Conservation (phyloP, 805 yeast species). For the Zygoascus flipseniorum region DNA sequence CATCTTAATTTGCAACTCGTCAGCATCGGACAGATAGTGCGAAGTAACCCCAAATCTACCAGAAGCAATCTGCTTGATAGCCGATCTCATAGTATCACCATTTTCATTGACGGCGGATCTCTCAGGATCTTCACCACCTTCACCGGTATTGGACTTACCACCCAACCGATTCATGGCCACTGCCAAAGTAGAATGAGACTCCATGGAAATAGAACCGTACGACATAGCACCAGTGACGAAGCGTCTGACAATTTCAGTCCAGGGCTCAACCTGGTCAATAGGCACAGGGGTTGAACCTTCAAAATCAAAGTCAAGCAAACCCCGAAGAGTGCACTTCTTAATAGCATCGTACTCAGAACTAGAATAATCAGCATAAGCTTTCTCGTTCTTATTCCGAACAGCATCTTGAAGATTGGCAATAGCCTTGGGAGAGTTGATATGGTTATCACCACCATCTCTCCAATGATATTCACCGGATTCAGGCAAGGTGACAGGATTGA, state of each 20-base stretch:
- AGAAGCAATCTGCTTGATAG: constrained; percentile 95
- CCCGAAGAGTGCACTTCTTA: constrained; percentile 87
- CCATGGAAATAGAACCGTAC: constrained; percentile 97
- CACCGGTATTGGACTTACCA: constrained; percentile 97
- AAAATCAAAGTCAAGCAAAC: constrained; percentile 84
- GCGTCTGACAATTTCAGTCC: constrained; percentile 97
- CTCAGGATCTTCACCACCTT: constrained; percentile 98
- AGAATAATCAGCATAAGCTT: constrained; percentile 83
- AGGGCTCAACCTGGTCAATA: constrained; percentile 96
- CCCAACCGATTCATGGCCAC: constrained; percentile 98
- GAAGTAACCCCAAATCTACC: constrained; percentile 98
- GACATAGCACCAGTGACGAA: constrained; percentile 99
- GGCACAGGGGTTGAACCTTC: constrained; percentile 69
- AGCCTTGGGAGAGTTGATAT: constrained; percentile 89
- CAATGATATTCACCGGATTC: constrained; percentile 97
- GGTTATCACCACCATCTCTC: constrained; percentile 98
- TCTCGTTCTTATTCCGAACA: constrained; percentile 92
- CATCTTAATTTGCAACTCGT: constrained; percentile 95
- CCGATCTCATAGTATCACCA: constrained; percentile 98
- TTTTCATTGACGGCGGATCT: constrained; percentile 69
- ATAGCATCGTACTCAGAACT: constrained; percentile 88
- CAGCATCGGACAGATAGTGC: constrained; percentile 88
- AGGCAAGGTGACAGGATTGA: constrained; percentile 67
- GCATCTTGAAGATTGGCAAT: constrained; percentile 95
- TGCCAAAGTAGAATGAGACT: constrained; percentile 94